These are phyloP conservation scores for Platanus orientalis DNA, from an alignment of 164 flowering plant species.

Conservation along the genomic window DNA sequence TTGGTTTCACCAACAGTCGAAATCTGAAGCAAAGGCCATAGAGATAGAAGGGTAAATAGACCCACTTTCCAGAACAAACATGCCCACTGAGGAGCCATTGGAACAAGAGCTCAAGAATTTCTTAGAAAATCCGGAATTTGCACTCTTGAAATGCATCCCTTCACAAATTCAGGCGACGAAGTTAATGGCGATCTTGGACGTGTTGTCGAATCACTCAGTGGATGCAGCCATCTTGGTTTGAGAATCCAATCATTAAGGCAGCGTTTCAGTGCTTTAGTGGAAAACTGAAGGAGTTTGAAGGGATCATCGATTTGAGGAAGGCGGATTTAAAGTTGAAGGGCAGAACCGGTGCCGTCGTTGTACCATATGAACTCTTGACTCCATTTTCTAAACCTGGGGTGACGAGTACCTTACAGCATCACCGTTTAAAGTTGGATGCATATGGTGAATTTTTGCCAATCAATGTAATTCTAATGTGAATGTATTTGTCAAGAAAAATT, in stretches of 20 bases:
- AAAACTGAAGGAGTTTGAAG: constrained; percentile 31
- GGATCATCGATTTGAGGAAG: constrained; percentile 34
- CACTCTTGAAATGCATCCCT: constrained; percentile 24
- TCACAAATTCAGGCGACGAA: constrained; percentile 33
- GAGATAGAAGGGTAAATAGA: no score
- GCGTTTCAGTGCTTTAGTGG: constrained; percentile 25
- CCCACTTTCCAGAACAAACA: constrained; percentile 19
- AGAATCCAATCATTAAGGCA: constrained; percentile 15
- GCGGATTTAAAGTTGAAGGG: constrained; percentile 20
- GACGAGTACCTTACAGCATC: no score
- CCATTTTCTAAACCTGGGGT: no score
- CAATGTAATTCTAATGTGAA: no score
- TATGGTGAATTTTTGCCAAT: no score
- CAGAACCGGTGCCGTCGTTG: constrained; percentile 36
- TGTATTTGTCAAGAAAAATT: no score
- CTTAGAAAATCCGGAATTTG: constrained; percentile 20
- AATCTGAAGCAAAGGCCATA: no score
- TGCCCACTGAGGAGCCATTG: constrained; percentile 24
- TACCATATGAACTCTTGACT: constrained; percentile 42
- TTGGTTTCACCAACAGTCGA: no score
- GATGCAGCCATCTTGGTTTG: constrained; percentile 43
- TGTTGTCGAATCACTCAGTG: constrained; percentile 34
- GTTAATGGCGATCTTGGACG: constrained; percentile 35
- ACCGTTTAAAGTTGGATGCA: no score
- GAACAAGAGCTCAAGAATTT: constrained; percentile 13